phyloP scores from a whole-genome alignment of 441 rosid species.

The Gossypium davidsonii region DNA sequence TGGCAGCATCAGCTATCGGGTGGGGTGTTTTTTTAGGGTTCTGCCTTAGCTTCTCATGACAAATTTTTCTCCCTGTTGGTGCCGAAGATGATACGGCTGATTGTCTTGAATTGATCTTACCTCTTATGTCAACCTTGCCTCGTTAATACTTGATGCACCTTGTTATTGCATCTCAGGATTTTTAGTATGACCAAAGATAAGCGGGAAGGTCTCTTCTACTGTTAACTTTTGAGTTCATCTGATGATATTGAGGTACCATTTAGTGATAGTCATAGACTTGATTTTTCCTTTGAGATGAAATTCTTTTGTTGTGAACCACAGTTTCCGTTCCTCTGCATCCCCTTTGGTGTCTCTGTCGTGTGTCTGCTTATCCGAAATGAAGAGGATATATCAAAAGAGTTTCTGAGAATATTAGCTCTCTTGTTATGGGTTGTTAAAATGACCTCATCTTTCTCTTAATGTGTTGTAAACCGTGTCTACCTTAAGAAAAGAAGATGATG shows the following conservation, averaged over 20 bases:
- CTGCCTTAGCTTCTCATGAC: constrained; percentile 4
- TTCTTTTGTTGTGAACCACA: constrained; percentile 9
- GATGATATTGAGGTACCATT: neutral
- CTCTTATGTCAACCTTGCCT: constrained; percentile 1
- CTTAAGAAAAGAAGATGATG: neutral
- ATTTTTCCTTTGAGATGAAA: constrained; percentile 1
- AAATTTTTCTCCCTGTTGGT: constrained; percentile 10
- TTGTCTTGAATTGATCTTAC: constrained; percentile 12
- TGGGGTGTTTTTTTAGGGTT: constrained; percentile 2
- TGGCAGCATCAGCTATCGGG: constrained; percentile 17
- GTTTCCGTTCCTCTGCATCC: neutral
- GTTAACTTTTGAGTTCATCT: neutral
- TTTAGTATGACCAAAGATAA: neutral
- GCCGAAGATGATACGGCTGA: constrained; percentile 18
- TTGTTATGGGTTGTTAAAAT: neutral
- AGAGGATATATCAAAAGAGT: neutral
- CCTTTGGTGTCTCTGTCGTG: neutral
- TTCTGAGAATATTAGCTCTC: neutral
- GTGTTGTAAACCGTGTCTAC: neutral
- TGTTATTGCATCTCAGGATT: constrained; percentile 8
- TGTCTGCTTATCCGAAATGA: neutral
- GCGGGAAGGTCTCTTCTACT: neutral
- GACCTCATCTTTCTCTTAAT: neutral
- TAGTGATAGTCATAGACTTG: constrained; percentile 2
- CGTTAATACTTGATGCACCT: constrained; percentile 1